Conservation (phyloP, 2,329 filamentous ascomycete genomes). For the Alternaria sp. region DNA sequence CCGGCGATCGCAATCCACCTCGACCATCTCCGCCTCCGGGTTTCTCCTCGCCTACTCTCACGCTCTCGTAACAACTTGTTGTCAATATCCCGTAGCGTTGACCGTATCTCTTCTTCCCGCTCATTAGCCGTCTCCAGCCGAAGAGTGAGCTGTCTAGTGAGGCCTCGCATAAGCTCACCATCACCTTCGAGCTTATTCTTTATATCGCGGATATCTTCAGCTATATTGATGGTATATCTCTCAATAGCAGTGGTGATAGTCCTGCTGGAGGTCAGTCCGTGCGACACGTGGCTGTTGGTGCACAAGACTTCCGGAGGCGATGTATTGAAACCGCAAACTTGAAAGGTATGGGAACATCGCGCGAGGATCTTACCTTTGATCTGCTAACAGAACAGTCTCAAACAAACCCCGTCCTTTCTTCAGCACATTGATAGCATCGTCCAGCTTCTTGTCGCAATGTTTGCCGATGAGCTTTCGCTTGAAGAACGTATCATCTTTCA, state of each 20-base stretch:
- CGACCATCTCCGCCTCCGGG: background rate
- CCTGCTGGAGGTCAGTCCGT: fast-evolving
- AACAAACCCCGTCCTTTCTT: background rate
- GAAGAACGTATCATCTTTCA: background rate
- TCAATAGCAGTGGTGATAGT: background rate
- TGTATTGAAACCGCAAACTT: background rate
- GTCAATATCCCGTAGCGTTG: background rate
- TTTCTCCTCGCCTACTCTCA: background rate
- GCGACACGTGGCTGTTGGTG: fast-evolving
- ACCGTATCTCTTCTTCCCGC: background rate
- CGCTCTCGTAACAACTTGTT: background rate
- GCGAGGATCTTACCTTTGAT: background rate
- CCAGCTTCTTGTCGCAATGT: background rate
- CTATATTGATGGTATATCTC: background rate
- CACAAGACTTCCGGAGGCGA: background rate
- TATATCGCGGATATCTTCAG: background rate
- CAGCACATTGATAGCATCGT: background rate
- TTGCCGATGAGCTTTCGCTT: background rate
- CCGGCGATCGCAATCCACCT: background rate
- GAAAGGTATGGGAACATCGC: background rate
- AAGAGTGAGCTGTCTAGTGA: background rate
- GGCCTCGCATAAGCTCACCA: background rate
- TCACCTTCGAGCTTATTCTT: background rate
- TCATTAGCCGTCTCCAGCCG: background rate
- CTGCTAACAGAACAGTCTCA: background rate